Conservation (phyloP, 441 rosid species). For the Aleurites moluccanus region DNA sequence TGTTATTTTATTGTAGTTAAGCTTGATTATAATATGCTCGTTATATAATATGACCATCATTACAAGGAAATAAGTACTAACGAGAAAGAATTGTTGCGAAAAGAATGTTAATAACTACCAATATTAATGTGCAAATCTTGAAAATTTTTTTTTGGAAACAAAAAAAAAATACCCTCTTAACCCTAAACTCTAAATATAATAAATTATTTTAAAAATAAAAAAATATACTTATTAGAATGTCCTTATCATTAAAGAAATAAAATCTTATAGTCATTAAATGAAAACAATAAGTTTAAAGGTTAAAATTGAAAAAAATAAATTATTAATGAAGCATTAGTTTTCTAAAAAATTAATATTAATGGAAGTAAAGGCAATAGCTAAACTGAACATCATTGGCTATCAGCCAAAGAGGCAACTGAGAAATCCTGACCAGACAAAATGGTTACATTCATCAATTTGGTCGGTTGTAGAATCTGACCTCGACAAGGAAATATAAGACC, state of each 20-base stretch:
- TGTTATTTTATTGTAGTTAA: too few species aligned
- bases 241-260: too few species aligned
- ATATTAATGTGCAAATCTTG: background rate
- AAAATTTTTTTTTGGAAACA: background rate
- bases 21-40: background rate
- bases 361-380: constrained; percentile 11
- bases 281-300: too few species aligned
- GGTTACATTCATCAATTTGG: constrained; percentile 9
- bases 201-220: too few species aligned
- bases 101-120: background rate
- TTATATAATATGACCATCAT: background rate
- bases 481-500: background rate
- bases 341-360: too few species aligned
- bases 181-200: too few species aligned
- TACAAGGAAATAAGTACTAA: background rate
- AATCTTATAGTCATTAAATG: too few species aligned
- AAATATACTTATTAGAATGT: too few species aligned
- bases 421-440: constrained; percentile 5
- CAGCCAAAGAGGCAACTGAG: constrained; percentile 22
- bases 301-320: too few species aligned
- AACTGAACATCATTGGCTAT: constrained; percentile 16
- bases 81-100: background rate
- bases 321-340: too few species aligned
- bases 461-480: constrained; percentile 19
- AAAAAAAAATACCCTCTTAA: background rate